phyloP scores from a whole-genome alignment of 192 early-diverging fungal species.

The Chytriomyces sp. region DNA sequence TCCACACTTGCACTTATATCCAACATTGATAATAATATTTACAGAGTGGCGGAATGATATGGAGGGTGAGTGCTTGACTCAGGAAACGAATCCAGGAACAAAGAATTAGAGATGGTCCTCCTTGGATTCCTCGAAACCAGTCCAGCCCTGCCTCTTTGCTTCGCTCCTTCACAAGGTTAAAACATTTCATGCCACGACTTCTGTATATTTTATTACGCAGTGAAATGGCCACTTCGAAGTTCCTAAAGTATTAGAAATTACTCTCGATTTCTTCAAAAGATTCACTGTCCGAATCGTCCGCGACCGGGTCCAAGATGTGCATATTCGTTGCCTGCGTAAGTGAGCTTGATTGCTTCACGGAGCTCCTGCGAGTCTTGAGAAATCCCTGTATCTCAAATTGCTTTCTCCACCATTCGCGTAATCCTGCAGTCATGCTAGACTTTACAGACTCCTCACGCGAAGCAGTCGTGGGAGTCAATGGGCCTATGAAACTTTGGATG shows the following conservation, averaged over 20 bases:
- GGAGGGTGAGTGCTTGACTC: too few species aligned
- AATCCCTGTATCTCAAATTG: conserved; percentile 9
- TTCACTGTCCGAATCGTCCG: neutral
- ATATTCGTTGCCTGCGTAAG: too few species aligned
- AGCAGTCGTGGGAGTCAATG: neutral
- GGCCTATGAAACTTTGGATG: neutral
- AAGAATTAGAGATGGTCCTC: too few species aligned
- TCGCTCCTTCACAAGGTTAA: too few species aligned
- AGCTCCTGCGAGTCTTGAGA: neutral
- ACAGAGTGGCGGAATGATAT: too few species aligned
- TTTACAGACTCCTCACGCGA: neutral
- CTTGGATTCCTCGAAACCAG: too few species aligned
- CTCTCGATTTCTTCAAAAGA: neutral
- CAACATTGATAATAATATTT: too few species aligned
- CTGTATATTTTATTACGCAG: neutral
- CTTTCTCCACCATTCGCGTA: conserved; percentile 17
- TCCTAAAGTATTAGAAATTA: neutral
- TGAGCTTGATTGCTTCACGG: neutral
- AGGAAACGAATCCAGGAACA: too few species aligned
- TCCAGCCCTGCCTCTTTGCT: neutral
- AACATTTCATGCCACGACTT: neutral
- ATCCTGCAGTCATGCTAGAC: neutral
- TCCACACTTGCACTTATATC: too few species aligned
- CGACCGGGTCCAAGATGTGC: neutral
- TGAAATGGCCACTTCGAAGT: neutral